These are phyloP conservation scores for Extremus antarcticus DNA, from an alignment of 495 filamentous ascomycete genomes.

Conservation along the genomic window DNA sequence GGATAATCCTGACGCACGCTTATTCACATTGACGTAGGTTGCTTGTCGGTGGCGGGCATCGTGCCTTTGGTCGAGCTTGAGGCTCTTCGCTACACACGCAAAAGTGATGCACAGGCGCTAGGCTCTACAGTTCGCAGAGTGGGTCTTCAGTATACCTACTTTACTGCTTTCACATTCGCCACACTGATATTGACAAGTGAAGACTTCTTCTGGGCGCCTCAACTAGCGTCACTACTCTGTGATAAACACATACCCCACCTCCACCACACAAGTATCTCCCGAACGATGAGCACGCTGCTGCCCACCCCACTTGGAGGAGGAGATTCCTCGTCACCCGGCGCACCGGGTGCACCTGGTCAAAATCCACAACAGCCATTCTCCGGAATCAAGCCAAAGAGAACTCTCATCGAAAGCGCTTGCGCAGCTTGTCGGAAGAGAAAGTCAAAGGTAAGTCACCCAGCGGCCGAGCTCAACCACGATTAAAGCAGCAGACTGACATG, in stretches of 20 bases:
- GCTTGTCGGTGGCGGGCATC: background rate
- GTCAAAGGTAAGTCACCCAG: constrained; percentile 7
- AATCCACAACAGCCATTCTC: background rate
- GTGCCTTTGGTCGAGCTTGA: background rate
- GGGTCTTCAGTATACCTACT: too few species aligned
- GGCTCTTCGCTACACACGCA: background rate
- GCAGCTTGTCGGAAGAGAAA: constrained; percentile 14
- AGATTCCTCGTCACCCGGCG: background rate
- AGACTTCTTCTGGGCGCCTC: background rate
- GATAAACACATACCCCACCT: too few species aligned
- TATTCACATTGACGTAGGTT: background rate
- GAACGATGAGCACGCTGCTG: background rate
- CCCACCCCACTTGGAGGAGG: background rate
- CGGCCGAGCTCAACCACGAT: background rate
- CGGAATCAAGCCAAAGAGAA: constrained; percentile 8
- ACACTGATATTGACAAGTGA: background rate
- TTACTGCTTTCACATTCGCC: background rate
- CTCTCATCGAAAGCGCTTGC: constrained; percentile 18
- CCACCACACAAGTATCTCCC: too few species aligned
- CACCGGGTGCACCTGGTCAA: background rate
- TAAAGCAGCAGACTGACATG: background rate
- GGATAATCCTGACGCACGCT: background rate
- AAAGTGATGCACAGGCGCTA: background rate
- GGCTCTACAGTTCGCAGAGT: background rate
- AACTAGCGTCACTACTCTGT: background rate